Base-by-base conservation (phyloP, 2,329 filamentous ascomycete species). In the Colletotrichum brevisporum region DNA sequence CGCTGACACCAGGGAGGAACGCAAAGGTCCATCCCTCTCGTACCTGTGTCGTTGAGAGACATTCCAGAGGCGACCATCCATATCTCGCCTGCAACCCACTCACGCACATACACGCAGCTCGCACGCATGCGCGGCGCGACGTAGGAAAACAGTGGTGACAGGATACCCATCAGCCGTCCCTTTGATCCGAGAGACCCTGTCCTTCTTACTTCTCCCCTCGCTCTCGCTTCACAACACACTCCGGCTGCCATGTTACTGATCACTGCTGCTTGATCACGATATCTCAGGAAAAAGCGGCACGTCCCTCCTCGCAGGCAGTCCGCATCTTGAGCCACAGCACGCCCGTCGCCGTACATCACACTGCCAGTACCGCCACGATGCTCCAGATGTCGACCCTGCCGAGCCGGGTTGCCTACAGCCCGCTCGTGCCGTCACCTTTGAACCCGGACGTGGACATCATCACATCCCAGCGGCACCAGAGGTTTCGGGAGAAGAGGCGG, bases 351-450 rank as follows among this genome's bases (percentile, higher is more conserved):
- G 13, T 27, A 39, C 26, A 47, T 21, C 50, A 39, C 12, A 45
- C 54, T 47, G 24, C 43, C 15, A 24, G 47, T 27, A 16, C 9
- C 24, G 41, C 58, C 31, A 52, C 36, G 4, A 66, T 66, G 45
- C 59, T 67, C 24, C 63, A 56, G 24, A 54, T 72, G 69, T 62
- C 70, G 50, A 52, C 69, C 12, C 56, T 61, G 15, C 43, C 69
- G n/a, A 69, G 55, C 53, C 60, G 70, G 70, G 71, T 47, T 36
- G 57, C 51, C 43, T 74, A 77, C 72, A 68, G 63, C 36, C 76
- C 76, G 13, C 63, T 73, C n/a, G 72, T 74, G 5, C 72, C 77
- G 10, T 78, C 76, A 5, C 77, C 76, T 12, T 71, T 78, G 9
- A 78, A 78, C 65, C 76, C 76, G 13, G 63, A 59, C 15, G 65